Percentiles rank a stretch among this genome's conserved stretches.
These are phyloP conservation scores for Metschnikowia noctiluminum DNA, from an alignment of 805 yeast genomes.

Conservation along the genomic window DNA sequence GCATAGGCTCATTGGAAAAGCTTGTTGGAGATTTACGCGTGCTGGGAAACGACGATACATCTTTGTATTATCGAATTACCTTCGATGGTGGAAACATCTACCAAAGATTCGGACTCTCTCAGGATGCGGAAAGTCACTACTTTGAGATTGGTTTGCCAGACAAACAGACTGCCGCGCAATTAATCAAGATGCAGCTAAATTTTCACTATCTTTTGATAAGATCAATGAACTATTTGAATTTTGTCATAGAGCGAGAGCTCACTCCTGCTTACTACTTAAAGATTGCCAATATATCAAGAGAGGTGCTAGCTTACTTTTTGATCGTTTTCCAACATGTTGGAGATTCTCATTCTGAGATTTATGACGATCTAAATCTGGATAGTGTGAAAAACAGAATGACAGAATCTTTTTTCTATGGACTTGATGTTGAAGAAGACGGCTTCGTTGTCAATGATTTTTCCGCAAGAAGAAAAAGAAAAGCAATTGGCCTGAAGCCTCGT, in stretches of 20 bases:
- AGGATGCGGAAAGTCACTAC: constrained; percentile 22
- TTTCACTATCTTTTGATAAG: constrained; percentile 42
- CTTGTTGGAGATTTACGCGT: constrained; percentile 31
- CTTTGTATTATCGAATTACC: constrained; percentile 31
- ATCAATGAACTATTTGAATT: constrained; percentile 40
- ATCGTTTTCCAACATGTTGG: constrained; percentile 36
- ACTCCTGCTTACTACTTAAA: constrained; percentile 32
- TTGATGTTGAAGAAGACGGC: constrained; percentile 45
- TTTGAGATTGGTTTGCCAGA: constrained; percentile 36
- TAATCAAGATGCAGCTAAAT: constrained; percentile 43
- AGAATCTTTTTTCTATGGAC: constrained; percentile 18
- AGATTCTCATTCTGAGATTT: constrained; percentile 11
- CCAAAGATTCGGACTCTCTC: constrained; percentile 11
- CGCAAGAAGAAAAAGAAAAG: constrained; percentile 31
- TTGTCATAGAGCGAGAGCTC: constrained; percentile 39
- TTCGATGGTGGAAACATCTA: constrained; percentile 17
- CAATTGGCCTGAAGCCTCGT: not conserved
- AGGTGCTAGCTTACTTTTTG: constrained; percentile 36
- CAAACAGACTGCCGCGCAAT: constrained; percentile 33
- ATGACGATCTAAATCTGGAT: not conserved
- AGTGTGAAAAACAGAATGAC: not conserved
- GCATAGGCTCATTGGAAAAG: constrained; percentile 25
- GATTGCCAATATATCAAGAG: constrained; percentile 36
- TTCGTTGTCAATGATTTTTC: constrained; percentile 43
- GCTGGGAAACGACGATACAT: constrained; percentile 21